Percentiles rank a stretch among this genome's conserved stretches.
Evolutionary conservation across 1,284 basidiomycete genomes (phyloP).

Genomic region (Flammula alnicola): DNA sequence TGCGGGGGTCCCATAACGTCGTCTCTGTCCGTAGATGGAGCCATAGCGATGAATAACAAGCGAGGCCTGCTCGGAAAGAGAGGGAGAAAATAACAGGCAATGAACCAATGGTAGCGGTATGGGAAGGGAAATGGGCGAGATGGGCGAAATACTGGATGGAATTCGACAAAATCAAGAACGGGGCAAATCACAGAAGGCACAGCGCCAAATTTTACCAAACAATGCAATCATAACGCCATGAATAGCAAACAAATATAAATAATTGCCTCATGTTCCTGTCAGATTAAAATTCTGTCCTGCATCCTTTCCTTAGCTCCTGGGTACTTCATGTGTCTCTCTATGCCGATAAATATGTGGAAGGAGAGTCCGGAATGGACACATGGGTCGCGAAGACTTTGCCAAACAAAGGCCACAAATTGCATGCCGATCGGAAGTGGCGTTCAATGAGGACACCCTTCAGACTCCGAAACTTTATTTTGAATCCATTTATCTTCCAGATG

Average conservation of each 20-base stretch:
- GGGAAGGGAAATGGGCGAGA: slow-evolving; percentile 27
- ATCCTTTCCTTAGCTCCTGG: too few species aligned
- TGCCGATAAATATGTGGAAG: too few species aligned
- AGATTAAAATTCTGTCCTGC: slow-evolving; percentile 1
- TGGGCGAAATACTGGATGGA: slow-evolving; percentile 26
- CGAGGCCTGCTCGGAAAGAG: slow-evolving; percentile 29
- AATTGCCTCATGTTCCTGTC: slow-evolving; percentile 19
- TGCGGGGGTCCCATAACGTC: slow-evolving; percentile 55
- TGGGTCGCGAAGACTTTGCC: slow-evolving; percentile 19
- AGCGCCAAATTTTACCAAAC: slow-evolving; percentile 41
- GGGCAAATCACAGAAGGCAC: slow-evolving; percentile 37
- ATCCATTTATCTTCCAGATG: neutral
- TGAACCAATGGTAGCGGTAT: slow-evolving; percentile 27
- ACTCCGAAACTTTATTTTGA: slow-evolving; percentile 33
- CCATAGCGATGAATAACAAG: slow-evolving; percentile 26
- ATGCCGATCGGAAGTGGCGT: slow-evolving; percentile 26
- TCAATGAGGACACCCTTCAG: slow-evolving; percentile 26
- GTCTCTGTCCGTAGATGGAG: slow-evolving; percentile 36
- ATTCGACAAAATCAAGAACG: slow-evolving; percentile 34
- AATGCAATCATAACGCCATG: slow-evolving; percentile 42
- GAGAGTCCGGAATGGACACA: slow-evolving; percentile 3
- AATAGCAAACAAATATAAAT: slow-evolving; percentile 36
- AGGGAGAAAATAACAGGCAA: neutral
- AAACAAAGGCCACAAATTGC: slow-evolving; percentile 18
- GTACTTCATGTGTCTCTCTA: too few species aligned